phyloP scores from a whole-genome alignment of 148 eudicot genomes.

The Cornus suecica region DNA sequence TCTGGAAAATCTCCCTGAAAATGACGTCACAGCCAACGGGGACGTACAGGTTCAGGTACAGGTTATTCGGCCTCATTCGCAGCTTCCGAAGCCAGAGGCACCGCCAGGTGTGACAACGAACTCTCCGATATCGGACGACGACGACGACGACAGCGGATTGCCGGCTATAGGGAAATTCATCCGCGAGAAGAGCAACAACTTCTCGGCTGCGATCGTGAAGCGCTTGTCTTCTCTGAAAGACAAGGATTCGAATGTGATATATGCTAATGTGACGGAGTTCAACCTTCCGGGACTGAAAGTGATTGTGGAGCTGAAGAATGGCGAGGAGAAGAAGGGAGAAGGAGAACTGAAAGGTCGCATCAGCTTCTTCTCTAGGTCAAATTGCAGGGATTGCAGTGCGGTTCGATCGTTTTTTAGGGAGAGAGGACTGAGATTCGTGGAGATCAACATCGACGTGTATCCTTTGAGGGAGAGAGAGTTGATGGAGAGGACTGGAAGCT shows the following conservation, averaged over 20 bases:
- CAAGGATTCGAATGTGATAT: constrained; percentile 9
- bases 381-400: constrained; percentile 79
- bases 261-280: constrained; percentile 60
- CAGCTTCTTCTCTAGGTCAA: constrained; percentile 82
- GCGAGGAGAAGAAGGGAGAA: constrained; percentile 2
- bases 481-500: constrained; percentile 51
- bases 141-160: no score
- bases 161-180: constrained; percentile 68
- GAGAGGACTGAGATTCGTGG: constrained; percentile 54
- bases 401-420: constrained; percentile 66
- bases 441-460: constrained; percentile 87
- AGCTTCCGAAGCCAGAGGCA: constrained; percentile 61
- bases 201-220: constrained; percentile 56
- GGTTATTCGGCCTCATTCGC: constrained; percentile 39
- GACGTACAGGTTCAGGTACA: constrained; percentile 7
- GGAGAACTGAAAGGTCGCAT: constrained; percentile 59
- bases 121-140: constrained; percentile 6
- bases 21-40: background rate
- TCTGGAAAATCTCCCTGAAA: background rate
- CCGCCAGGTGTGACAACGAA: constrained; percentile 44
- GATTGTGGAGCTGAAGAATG: constrained; percentile 43
- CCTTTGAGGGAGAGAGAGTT: constrained; percentile 64
- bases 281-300: constrained; percentile 67
- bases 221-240: constrained; percentile 33
- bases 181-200: constrained; percentile 49